A percentile compares a stretch with the other conserved stretches of the same genome.
Conservation (phyloP, 2,329 filamentous ascomycete species). For the Niveomyces coronatus region DNA sequence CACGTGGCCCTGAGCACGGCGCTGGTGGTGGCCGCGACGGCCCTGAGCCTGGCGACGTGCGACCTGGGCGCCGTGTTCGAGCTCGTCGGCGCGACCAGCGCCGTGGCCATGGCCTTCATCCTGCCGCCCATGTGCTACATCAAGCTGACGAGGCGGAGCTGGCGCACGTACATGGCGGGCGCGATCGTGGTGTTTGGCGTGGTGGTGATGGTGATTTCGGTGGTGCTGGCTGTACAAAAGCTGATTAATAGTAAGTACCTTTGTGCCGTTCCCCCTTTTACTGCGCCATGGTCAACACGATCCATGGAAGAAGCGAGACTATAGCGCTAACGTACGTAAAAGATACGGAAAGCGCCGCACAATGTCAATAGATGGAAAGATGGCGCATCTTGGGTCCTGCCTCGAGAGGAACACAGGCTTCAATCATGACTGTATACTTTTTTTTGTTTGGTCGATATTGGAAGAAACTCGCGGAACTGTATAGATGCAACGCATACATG, state of each 20-base stretch:
- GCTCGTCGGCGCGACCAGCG: constrained; percentile 88
- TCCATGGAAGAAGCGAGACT: not conserved
- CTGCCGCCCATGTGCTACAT: constrained; percentile 91
- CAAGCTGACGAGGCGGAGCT: constrained; percentile 71
- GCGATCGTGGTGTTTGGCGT: constrained; percentile 69
- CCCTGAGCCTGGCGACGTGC: constrained; percentile 73
- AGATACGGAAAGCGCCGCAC: constrained; percentile 11
- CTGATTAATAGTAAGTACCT: constrained; percentile 40
- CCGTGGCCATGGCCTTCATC: constrained; percentile 90
- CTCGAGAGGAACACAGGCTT: no score
- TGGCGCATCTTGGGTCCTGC: no score
- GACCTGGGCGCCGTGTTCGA: constrained; percentile 93
- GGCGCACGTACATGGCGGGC: constrained; percentile 62
- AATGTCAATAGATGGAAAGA: constrained; percentile 5
- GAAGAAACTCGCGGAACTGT: no score
- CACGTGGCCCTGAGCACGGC: constrained; percentile 80
- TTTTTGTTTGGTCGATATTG: not conserved
- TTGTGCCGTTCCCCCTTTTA: not conserved
- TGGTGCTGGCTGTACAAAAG: constrained; percentile 63
- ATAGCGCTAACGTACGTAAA: not conserved
- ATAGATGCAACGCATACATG: no score
- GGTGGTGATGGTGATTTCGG: constrained; percentile 69
- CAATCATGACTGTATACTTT: not conserved
- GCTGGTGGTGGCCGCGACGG: constrained; percentile 70
- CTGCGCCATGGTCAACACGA: not conserved